phyloP scores from a whole-genome alignment of 108 stramenopile genomes.

The Aurantiochytrium sp. region DNA sequence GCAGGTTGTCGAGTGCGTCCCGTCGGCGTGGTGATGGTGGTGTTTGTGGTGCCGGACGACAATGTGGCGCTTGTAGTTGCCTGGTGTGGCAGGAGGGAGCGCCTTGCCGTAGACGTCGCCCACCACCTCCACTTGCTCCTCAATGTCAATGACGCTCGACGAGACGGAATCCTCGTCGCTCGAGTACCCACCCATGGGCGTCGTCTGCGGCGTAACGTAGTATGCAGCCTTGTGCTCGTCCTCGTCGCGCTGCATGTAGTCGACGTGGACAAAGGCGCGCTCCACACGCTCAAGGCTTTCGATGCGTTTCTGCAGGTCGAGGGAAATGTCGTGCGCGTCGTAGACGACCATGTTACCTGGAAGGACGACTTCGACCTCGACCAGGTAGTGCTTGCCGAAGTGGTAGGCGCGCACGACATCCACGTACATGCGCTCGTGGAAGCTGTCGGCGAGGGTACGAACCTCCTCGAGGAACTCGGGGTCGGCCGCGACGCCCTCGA shows the following conservation, averaged over 20 bases:
- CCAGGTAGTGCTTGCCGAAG: slow-evolving; percentile 86
- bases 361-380: slow-evolving; percentile 86
- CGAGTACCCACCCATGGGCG: neutral
- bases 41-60: neutral
- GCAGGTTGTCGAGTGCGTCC: neutral
- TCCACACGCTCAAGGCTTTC: slow-evolving; percentile 83
- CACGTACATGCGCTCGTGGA: slow-evolving; percentile 73
- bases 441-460: slow-evolving; percentile 64
- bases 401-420: slow-evolving; percentile 84
- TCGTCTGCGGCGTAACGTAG: slow-evolving; percentile 23
- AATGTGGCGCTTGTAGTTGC: neutral
- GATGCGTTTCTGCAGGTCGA: slow-evolving; percentile 89
- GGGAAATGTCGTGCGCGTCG: slow-evolving; percentile 84
- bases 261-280: slow-evolving; percentile 91
- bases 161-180: neutral
- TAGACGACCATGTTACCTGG: slow-evolving; percentile 69
- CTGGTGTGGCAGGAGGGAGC: neutral
- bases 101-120: neutral
- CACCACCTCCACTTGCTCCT: neutral
- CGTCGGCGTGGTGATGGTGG: neutral
- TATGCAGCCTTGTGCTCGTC: slow-evolving; percentile 71
- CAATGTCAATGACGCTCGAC: neutral
- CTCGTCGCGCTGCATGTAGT: slow-evolving; percentile 77
- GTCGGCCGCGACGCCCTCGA: slow-evolving; percentile 81
- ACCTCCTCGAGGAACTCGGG: slow-evolving; percentile 79